phyloP scores from a whole-genome alignment of 306 rosid genomes.

The Dryas drummondii region DNA sequence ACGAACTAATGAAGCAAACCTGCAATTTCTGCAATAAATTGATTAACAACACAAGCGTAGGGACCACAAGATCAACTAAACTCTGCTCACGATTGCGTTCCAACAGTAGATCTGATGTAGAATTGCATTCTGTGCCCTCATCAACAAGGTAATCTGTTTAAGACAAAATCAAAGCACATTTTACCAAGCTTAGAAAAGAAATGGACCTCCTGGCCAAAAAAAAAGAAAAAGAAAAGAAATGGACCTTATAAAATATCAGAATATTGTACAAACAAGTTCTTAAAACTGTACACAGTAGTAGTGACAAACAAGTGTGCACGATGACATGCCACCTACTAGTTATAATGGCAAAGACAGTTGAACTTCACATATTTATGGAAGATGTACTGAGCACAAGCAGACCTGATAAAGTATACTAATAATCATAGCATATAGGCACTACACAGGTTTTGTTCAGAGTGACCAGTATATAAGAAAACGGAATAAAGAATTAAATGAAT shows the following conservation, averaged over 20 bases:
- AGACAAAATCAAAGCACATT: constrained; percentile 30
- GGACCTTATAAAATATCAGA: constrained; percentile 12
- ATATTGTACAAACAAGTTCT: not conserved
- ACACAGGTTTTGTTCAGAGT: not conserved
- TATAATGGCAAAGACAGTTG: not conserved
- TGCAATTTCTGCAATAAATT: constrained; percentile 77
- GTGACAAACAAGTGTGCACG: not conserved
- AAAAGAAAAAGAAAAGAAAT: not conserved
- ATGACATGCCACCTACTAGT: not conserved
- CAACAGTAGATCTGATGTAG: constrained; percentile 81
- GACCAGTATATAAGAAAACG: too few species aligned
- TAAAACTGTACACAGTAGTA: constrained; percentile 2
- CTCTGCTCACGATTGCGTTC: constrained; percentile 91
- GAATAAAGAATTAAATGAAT: too few species aligned
- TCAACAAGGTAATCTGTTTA: constrained; percentile 93
- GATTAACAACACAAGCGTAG: constrained; percentile 70
- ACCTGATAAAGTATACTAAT: not conserved
- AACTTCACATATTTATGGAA: not conserved
- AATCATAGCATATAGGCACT: not conserved
- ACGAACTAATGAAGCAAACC: constrained; percentile 47
- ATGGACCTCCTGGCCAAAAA: not conserved
- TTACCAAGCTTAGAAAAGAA: constrained; percentile 8
- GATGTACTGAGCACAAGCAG: not conserved
- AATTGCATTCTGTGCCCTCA: constrained; percentile 95
- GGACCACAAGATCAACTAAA: constrained; percentile 88